Evolutionary conservation across 106 monocot genomes (phyloP), one percentile per base, ranked within the genome.

Genomic region (Amphibolis antarctica): DNA sequence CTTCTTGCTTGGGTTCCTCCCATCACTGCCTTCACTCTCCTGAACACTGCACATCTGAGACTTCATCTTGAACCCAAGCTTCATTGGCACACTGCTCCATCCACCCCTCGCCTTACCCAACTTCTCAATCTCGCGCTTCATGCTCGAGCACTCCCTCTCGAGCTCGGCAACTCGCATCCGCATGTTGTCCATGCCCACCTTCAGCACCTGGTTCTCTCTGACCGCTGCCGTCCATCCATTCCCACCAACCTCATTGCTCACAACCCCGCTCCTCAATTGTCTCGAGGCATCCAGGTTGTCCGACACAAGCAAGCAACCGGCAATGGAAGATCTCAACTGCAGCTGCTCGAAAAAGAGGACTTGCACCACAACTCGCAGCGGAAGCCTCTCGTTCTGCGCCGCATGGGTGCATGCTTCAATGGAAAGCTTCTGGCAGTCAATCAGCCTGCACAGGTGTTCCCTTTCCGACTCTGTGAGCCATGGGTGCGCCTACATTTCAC

Each of bases 331-430:
- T 22, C 82, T 70, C 46, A 85, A 70, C 62, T 84, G 89, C 15
- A 89, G 75, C 73, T 89, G 89, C 70, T 89, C 89, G 22, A 82
- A 89, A 74, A 89, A 89, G 66, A 89, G 80, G 14, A 89, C 89
- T 46, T 85, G 89, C 46, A 89, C 82, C 0, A 89, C 53, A 17
- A 83, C 63, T 1, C 89, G 75, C 0, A 89, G 77, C 0, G 89
- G 89, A 36, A 89, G 85, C 42, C 86, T 63, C 64, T 86, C 83
- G 51, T 89, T 89, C 67, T 85, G 89, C 0, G 78, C 89, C 1
- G 85, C 85, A 49, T 85, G 89, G 0, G 82, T 80, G 85, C 89
- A 89, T 10, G 85, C 85, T 56, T 83, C 89, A 0, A 78, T 58
- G 3, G 89, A 89, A 21, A 89, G 85, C 60, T 89, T 89, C 74